Conservation (phyloP, 352 stramenopile genomes). For the Phytophthora fragariae region DNA sequence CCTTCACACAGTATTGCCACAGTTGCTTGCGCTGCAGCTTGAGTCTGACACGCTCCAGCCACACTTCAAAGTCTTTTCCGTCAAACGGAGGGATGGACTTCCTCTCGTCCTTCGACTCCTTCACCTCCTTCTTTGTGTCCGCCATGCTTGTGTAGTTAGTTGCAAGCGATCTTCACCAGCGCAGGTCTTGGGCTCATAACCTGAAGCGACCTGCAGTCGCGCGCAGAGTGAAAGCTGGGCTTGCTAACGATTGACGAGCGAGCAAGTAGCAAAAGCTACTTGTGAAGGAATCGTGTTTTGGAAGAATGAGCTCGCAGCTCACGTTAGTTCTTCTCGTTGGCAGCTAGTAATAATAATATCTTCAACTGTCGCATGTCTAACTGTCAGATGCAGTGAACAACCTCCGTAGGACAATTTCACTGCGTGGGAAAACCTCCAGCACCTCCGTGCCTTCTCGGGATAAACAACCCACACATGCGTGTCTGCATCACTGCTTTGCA, state of each 20-base stretch:
- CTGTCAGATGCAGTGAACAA: no score
- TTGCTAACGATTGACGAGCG: background rate
- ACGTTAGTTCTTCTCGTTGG: background rate
- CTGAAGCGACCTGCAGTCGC: background rate
- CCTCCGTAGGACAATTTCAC: no score
- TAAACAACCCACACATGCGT: no score
- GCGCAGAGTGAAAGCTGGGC: background rate
- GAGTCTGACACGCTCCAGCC: conserved; percentile 5
- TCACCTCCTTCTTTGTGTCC: background rate
- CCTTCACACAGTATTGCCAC: no score
- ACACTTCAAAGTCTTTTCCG: conserved; percentile 6
- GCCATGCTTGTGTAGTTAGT: background rate
- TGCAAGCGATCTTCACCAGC: background rate
- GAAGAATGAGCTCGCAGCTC: no score
- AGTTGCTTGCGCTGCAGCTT: conserved; percentile 9
- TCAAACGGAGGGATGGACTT: conserved; percentile 8
- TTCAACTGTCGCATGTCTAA: no score
- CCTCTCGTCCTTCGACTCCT: background rate
- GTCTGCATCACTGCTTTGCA: no score
- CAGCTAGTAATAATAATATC: no score
- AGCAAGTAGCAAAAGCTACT: background rate
- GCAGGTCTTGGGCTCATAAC: conserved; percentile 6
- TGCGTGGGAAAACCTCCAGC: no score
- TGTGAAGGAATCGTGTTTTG: background rate
- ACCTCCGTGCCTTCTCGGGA: no score